Conservation (phyloP, 2,329 filamentous ascomycete species). For the Dothideomycetes sp. region DNA sequence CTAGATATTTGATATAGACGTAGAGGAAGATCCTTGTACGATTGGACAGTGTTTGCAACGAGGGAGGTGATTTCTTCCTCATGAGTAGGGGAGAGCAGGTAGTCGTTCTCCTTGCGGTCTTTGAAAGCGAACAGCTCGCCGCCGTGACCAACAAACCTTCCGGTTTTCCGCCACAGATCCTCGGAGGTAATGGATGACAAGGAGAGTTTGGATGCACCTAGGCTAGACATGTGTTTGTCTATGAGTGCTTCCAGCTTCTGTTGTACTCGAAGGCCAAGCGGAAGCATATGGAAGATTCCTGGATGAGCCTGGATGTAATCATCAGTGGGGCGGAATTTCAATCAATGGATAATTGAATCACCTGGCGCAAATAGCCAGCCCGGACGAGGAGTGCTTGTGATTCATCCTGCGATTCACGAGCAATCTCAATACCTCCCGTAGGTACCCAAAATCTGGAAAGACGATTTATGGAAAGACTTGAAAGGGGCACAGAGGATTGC, state of each 20-base stretch:
- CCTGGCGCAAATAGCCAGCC: slow-evolving; percentile 35
- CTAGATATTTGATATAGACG: slow-evolving; percentile 85
- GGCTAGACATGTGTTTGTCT: slow-evolving; percentile 73
- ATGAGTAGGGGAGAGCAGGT: slow-evolving; percentile 82
- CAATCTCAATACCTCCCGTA: slow-evolving; percentile 53
- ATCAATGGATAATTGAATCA: slow-evolving; percentile 29
- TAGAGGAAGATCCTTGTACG: slow-evolving; percentile 77
- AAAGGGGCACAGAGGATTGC: too few relatives aligned
- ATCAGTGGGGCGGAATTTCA: slow-evolving; percentile 1
- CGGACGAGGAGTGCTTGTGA: slow-evolving; percentile 33
- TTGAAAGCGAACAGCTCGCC: slow-evolving; percentile 76
- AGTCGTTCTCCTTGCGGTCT: slow-evolving; percentile 65
- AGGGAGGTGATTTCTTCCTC: slow-evolving; percentile 91
- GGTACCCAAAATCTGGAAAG: slow-evolving; percentile 60
- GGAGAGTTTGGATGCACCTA: slow-evolving; percentile 73
- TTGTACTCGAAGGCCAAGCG: slow-evolving; percentile 75
- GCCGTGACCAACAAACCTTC: slow-evolving; percentile 60
- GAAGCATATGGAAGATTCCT: slow-evolving; percentile 85
- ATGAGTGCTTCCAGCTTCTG: slow-evolving; percentile 77
- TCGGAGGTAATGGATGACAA: slow-evolving; percentile 80
- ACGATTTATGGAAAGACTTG: slow-evolving; percentile 6
- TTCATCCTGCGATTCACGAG: slow-evolving; percentile 36
- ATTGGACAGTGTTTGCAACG: slow-evolving; percentile 60
- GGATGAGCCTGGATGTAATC: slow-evolving; percentile 50
- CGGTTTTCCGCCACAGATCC: slow-evolving; percentile 70